Conservation (phyloP, 331 rosid genomes). For the Stylosanthes scabra region DNA sequence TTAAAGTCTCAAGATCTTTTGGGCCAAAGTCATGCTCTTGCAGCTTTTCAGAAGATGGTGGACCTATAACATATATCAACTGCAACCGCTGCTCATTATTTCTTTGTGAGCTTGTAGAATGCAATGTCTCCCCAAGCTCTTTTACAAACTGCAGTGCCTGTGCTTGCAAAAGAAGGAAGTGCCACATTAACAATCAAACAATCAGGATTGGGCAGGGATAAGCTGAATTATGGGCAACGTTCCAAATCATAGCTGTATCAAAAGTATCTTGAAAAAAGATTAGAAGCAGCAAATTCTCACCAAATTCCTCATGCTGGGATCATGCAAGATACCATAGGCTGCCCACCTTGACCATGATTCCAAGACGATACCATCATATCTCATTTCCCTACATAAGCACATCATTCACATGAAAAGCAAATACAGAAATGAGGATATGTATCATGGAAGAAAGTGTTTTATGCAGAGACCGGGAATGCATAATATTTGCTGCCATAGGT, state of each 20-base stretch:
- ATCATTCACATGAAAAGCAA: conserved; percentile 28
- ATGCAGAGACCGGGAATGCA: not conserved
- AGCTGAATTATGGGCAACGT: conserved; percentile 21
- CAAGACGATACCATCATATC: conserved; percentile 90
- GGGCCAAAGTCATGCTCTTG: conserved; percentile 88
- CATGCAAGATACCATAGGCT: conserved; percentile 79
- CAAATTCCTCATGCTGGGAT: conserved; percentile 72
- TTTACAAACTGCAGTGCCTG: conserved; percentile 88
- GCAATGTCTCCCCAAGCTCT: conserved; percentile 88
- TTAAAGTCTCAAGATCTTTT: conserved; percentile 73
- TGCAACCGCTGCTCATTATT: conserved; percentile 56
- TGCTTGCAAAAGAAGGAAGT: conserved; percentile 43
- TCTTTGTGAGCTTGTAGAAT: conserved; percentile 60
- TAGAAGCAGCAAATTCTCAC: conserved; percentile 52
- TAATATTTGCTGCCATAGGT: conserved; percentile 4
- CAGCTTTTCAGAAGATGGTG: conserved; percentile 84
- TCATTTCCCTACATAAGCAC: conserved; percentile 78
- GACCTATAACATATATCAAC: conserved; percentile 89
- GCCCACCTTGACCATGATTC: conserved; percentile 99
- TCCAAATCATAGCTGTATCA: conserved; percentile 14
- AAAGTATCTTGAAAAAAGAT: not conserved
- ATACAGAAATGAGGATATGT: conserved; percentile 13
- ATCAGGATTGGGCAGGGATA: not conserved
- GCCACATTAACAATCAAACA: conserved; percentile 27
- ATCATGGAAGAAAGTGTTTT: conserved; percentile 30